phyloP scores from a whole-genome alignment of 352 stramenopile species.

The Phytophthora sp. region DNA sequence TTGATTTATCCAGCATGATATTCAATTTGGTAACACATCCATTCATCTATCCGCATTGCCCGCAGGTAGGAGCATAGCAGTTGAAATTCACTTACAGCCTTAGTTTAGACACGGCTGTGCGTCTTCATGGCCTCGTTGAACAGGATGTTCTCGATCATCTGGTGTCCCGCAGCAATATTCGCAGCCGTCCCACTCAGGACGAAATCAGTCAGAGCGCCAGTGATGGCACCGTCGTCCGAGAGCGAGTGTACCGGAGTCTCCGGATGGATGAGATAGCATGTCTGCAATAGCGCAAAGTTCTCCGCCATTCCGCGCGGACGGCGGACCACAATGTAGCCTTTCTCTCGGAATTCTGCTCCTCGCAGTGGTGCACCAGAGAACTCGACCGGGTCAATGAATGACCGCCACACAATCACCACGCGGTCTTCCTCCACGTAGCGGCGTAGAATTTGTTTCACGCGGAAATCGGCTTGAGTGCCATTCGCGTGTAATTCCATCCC shows the following conservation, averaged over 20 bases:
- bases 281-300: slow-evolving; percentile 50
- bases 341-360: slow-evolving; percentile 57
- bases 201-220: slow-evolving; percentile 45
- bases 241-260: slow-evolving; percentile 40
- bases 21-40: too few species aligned
- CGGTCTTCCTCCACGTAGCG: slow-evolving; percentile 54
- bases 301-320: slow-evolving; percentile 36
- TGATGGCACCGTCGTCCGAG: slow-evolving; percentile 35
- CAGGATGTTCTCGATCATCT: slow-evolving; percentile 61
- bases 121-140: slow-evolving; percentile 50
- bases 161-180: slow-evolving; percentile 49
- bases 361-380: slow-evolving; percentile 50
- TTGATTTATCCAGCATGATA: too few species aligned
- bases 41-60: too few species aligned
- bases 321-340: slow-evolving; percentile 63
- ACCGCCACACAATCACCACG: slow-evolving; percentile 63
- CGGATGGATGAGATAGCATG: slow-evolving; percentile 64
- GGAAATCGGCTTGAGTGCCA: slow-evolving; percentile 54
- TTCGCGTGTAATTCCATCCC: slow-evolving; percentile 62
- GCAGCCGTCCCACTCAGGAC: slow-evolving; percentile 42
- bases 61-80: too few species aligned
- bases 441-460: slow-evolving; percentile 59
- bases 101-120: slow-evolving; percentile 17
- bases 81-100: neutral
- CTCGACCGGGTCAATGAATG: slow-evolving; percentile 62